Percentiles rank a stretch among this genome's conserved stretches.
Conservation (phyloP, 768 basidiomycete species). For the Sistotremastrum suecicum region DNA sequence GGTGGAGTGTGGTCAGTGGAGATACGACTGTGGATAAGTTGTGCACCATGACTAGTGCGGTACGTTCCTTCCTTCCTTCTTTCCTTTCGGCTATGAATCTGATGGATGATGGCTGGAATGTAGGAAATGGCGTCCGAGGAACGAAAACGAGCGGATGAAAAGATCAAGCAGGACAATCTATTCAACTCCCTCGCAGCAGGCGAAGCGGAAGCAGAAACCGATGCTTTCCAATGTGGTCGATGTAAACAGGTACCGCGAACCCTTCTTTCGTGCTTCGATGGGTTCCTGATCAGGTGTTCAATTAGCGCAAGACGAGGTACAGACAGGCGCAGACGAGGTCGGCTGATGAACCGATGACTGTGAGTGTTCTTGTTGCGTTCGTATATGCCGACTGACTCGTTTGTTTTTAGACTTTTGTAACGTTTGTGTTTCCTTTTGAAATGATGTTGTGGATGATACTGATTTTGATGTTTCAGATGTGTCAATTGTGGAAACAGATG, state of each 20-base stretch:
- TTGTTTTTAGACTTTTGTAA: slow-evolving; percentile 64
- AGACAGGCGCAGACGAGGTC: slow-evolving; percentile 95
- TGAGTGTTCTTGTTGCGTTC: slow-evolving; percentile 22
- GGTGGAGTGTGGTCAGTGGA: slow-evolving; percentile 77
- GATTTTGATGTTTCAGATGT: slow-evolving; percentile 27
- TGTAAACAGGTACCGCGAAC: slow-evolving; percentile 64
- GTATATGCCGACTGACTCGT: slow-evolving; percentile 2
- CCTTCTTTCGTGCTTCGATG: neutral
- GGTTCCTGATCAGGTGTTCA: neutral
- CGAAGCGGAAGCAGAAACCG: slow-evolving; percentile 87
- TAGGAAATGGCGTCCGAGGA: slow-evolving; percentile 97
- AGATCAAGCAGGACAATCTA: slow-evolving; percentile 74
- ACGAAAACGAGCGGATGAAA: slow-evolving; percentile 68
- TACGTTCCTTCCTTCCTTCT: slow-evolving; percentile 18
- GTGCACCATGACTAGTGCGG: slow-evolving; percentile 70
- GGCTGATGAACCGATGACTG: slow-evolving; percentile 98
- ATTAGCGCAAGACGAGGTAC: slow-evolving; percentile 73
- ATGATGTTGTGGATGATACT: slow-evolving; percentile 1
- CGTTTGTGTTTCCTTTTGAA: slow-evolving; percentile 29
- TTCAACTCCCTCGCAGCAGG: slow-evolving; percentile 84
- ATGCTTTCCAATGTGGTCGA: slow-evolving; percentile 90
- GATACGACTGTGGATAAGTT: slow-evolving; percentile 58
- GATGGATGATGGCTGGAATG: neutral
- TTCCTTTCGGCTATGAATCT: neutral
- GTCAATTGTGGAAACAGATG: slow-evolving; percentile 56